These are phyloP conservation scores for Vitis hybrid DNA, from an alignment of 177 flowering plant genomes.

Conservation along the genomic window DNA sequence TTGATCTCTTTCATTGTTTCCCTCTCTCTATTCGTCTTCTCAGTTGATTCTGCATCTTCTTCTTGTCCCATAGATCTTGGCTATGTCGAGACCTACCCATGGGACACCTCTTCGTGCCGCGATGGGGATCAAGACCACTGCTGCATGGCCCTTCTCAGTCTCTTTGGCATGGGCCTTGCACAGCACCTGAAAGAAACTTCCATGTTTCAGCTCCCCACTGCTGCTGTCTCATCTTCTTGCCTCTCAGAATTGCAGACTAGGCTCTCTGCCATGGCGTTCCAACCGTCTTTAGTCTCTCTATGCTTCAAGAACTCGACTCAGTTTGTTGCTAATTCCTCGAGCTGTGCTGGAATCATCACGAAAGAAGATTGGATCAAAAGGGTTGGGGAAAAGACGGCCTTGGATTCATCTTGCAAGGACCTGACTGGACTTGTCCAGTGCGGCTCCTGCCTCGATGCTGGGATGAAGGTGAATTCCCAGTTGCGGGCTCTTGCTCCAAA, in stretches of 20 bases:
- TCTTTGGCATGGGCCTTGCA: constrained; percentile 47
- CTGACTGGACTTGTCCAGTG: constrained; percentile 27
- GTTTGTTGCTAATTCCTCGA: constrained; percentile 25
- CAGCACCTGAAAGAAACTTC: constrained; percentile 43
- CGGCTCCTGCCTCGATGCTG: constrained; percentile 38
- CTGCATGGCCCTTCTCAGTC: constrained; percentile 43
- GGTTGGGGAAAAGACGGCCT: constrained; percentile 21
- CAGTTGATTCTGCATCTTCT: constrained; percentile 9
- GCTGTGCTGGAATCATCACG: constrained; percentile 40
- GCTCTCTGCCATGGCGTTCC: constrained; percentile 22
- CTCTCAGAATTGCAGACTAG: constrained; percentile 23
- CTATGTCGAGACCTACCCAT: constrained; percentile 40
- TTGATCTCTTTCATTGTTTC: background rate
- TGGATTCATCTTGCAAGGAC: constrained; percentile 28
- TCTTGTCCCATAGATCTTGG: constrained; percentile 39
- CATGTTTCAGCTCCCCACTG: constrained; percentile 39
- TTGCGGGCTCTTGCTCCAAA: constrained; percentile 30
- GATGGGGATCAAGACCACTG: constrained; percentile 16
- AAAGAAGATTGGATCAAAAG: constrained; percentile 37
- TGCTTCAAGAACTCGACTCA: constrained; percentile 29
- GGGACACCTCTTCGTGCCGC: constrained; percentile 27
- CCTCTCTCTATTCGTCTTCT: constrained; percentile 1
- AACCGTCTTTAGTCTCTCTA: constrained; percentile 17
- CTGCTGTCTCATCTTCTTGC: constrained; percentile 29
- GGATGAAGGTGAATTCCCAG: constrained; percentile 27